Evolutionary conservation across 1,284 basidiomycete genomes (phyloP).

Genomic region (Hypsizygus ulmarius): DNA sequence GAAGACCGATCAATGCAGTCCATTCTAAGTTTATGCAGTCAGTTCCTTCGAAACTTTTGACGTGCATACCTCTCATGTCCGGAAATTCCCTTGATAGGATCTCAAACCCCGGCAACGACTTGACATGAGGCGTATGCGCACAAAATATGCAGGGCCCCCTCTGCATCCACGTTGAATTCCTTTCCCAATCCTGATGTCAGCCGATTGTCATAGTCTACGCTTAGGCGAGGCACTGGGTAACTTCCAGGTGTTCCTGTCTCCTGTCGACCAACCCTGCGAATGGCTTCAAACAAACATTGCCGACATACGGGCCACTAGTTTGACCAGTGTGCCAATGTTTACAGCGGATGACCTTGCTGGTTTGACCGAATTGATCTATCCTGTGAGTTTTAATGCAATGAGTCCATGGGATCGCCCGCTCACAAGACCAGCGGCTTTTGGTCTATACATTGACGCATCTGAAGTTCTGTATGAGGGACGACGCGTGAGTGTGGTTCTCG

Average conservation of each 20-base stretch:
- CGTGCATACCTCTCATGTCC: no score
- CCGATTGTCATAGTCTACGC: slow-evolving; percentile 7
- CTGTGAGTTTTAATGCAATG: background rate
- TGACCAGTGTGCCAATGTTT: background rate
- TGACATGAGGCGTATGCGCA: slow-evolving; percentile 3
- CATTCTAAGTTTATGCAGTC: no score
- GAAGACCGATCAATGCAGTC: background rate
- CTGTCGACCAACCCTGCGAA: slow-evolving; percentile 5
- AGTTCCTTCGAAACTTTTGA: no score
- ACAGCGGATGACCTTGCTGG: background rate
- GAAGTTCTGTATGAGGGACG: background rate
- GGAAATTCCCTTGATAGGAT: background rate
- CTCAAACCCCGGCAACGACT: background rate
- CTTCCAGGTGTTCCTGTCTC: slow-evolving; percentile 6
- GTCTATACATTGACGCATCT: slow-evolving; percentile 8
- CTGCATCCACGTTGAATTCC: background rate
- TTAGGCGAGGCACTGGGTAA: slow-evolving; percentile 6
- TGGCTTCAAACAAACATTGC: slow-evolving; percentile 8
- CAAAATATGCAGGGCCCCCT: background rate
- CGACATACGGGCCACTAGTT: slow-evolving; percentile 1
- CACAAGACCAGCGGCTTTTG: slow-evolving; percentile 2
- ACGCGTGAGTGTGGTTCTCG: background rate
- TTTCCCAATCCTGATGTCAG: slow-evolving; percentile 3
- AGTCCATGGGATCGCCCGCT: background rate
- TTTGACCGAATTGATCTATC: slow-evolving; percentile 7